Evolutionary conservation across 1,284 basidiomycete species (phyloP), one percentile per base, ranked within the genome.

Genomic region (Anthracocystis panici-leucophaei): DNA sequence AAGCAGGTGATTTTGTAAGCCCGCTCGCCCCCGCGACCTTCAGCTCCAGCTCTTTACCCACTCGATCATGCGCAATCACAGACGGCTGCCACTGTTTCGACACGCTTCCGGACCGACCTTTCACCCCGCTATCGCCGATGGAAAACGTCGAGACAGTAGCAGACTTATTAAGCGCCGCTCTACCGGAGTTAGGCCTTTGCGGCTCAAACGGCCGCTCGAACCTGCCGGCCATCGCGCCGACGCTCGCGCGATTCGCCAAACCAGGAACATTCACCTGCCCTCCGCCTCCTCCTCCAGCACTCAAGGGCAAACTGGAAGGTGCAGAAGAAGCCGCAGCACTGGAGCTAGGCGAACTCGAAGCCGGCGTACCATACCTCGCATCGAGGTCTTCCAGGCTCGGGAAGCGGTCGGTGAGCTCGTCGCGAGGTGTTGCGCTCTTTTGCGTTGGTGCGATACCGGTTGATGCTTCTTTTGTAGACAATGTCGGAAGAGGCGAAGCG

Each of bases 331-430:
- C n/a, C n/a, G n/a, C 16, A 7, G 56, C 46, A 25, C 41, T 45
- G 21, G 63, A 35, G 23, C 23, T 23, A 6, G 63, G 45, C 14
- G 56, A 48, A 46, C 46, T 50, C 5, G 59, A 20, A 16, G 52
- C 18, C 2, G 72, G 49, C 0, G 45, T 23, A 0, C 62, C 68
- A 29, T 75, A 80, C 23, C 57, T 52, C 8, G 73, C 68, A 62
- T 81, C 79, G 23, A 81, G 65, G 31, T 81, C 78, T 38, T 77
- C 79, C 1, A 81, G 50, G 40, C 70, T 78, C 0, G 79, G 79
- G 52, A 78, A 81, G 12, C 79, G 71, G 18, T 72, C 68, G 23
- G 70, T 46, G 14, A 70, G 67, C 52, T 75, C 72, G 50, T 75
- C 64, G 9, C 65, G 57, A 0, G 58, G 67, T 18, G 56, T 53